Percentiles rank a stretch among this genome's conserved stretches.
Conservation (phyloP, 2,329 filamentous ascomycete species). For the Talaromyces sp. region DNA sequence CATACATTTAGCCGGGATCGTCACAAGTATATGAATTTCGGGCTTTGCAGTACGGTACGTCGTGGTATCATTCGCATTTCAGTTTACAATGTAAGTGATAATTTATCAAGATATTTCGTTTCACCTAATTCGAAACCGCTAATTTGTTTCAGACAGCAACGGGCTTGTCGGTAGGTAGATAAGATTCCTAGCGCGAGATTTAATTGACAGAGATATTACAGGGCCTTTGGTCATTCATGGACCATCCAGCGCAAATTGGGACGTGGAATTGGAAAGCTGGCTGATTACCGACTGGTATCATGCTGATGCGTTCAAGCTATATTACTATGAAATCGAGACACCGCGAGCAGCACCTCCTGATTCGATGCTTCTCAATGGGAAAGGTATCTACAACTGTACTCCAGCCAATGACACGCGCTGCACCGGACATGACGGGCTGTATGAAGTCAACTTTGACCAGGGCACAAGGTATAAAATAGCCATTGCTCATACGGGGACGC, state of each 20-base stretch:
- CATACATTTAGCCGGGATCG: too few species aligned
- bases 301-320: slow-evolving; percentile 26
- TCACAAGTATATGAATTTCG: slow-evolving; percentile 28
- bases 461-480: too few species aligned
- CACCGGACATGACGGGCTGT: too few species aligned
- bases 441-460: too few species aligned
- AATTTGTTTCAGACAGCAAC: too few species aligned
- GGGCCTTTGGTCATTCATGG: slow-evolving; percentile 52
- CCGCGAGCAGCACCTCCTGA: too few species aligned
- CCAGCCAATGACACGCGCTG: too few species aligned
- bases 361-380: neutral
- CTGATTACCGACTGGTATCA: slow-evolving; percentile 35
- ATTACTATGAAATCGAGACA: slow-evolving; percentile 6
- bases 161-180: too few species aligned
- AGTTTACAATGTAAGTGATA: slow-evolving; percentile 48
- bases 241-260: slow-evolving; percentile 38
- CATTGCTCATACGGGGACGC: too few species aligned
- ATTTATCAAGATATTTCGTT: slow-evolving; percentile 29
- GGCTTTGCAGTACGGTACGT: slow-evolving; percentile 33
- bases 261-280: slow-evolving; percentile 34
- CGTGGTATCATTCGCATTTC: slow-evolving; percentile 36
- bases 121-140: too few species aligned
- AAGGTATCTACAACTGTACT: slow-evolving; percentile 40
- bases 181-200: too few species aligned
- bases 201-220: too few species aligned